Conservation (phyloP, 805 yeast species). For the Starmerella cellae region DNA sequence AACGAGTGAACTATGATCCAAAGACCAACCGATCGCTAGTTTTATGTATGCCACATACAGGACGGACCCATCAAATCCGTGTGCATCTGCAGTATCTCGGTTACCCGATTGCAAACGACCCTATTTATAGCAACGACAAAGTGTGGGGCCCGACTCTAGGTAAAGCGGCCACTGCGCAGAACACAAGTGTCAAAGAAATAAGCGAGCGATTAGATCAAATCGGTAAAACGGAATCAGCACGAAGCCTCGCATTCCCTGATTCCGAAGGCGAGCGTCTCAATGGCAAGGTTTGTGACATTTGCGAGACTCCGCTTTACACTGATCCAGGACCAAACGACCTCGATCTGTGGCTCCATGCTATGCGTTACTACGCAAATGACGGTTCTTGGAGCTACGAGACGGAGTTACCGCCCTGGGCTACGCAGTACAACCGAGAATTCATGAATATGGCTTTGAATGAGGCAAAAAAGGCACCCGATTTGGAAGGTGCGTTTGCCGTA, state of each 20-base stretch:
- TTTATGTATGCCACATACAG: slow-evolving; percentile 74
- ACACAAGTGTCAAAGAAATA: slow-evolving; percentile 34
- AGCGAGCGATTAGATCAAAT: slow-evolving; percentile 41
- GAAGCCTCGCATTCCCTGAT: slow-evolving; percentile 39
- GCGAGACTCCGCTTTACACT: slow-evolving; percentile 58
- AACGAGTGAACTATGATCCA: slow-evolving; percentile 54
- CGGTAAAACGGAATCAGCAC: slow-evolving; percentile 58
- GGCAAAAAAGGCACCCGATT: slow-evolving; percentile 69
- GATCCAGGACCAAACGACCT: slow-evolving; percentile 86
- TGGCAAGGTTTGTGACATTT: slow-evolving; percentile 47
- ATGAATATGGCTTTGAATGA: slow-evolving; percentile 68
- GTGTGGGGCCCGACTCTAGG: slow-evolving; percentile 79
- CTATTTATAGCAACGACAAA: slow-evolving; percentile 61
- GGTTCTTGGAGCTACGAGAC: slow-evolving; percentile 60
- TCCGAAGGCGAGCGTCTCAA: slow-evolving; percentile 53
- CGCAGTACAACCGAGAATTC: slow-evolving; percentile 39
- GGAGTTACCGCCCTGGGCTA: slow-evolving; percentile 72
- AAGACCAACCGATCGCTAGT: slow-evolving; percentile 46
- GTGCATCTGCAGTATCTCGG: slow-evolving; percentile 88
- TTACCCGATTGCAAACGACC: slow-evolving; percentile 83
- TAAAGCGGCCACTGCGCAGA: slow-evolving; percentile 34
- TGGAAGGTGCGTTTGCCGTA: slow-evolving; percentile 82
- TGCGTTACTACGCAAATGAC: slow-evolving; percentile 44
- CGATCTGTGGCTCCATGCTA: slow-evolving; percentile 85
- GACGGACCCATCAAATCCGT: slow-evolving; percentile 89